phyloP scores from a whole-genome alignment of 179 eudicot species.

The Heliamphora ciliata region DNA sequence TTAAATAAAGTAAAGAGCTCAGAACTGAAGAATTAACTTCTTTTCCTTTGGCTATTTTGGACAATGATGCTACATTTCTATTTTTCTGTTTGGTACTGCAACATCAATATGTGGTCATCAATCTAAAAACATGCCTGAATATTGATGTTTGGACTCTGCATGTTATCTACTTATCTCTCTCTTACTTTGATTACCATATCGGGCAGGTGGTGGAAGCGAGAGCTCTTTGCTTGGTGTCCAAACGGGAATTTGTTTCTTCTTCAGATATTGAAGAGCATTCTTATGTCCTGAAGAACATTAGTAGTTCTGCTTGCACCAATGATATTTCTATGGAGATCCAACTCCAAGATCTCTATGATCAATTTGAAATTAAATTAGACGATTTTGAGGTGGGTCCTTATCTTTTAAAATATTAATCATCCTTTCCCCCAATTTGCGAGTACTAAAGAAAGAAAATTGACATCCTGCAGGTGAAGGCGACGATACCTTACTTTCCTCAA shows the following conservation, averaged over 20 bases:
- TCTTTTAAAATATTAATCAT: not conserved
- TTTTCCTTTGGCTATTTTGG: not conserved
- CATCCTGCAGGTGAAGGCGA: constrained; percentile 44
- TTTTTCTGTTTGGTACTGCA: not conserved
- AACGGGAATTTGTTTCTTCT: constrained; percentile 26
- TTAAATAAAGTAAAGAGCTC: not conserved
- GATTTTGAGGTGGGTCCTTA: constrained; percentile 53
- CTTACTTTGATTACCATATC: constrained; percentile 10
- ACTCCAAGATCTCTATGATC: constrained; percentile 52
- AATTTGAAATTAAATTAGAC: constrained; percentile 45
- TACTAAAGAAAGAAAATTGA: constrained; percentile 1
- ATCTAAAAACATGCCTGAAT: not conserved
- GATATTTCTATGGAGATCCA: constrained; percentile 27
- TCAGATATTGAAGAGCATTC: constrained; percentile 26
- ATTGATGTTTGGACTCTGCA: not conserved
- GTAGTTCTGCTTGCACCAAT: constrained; percentile 20
- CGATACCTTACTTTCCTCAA: constrained; percentile 33
- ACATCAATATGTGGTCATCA: not conserved
- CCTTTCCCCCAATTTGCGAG: not conserved
- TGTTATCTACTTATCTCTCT: not conserved
- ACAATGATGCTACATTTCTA: not conserved
- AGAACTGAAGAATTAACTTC: not conserved
- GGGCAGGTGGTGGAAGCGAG: constrained; percentile 52
- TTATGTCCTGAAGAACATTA: constrained; percentile 16
- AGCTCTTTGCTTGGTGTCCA: constrained; percentile 38